phyloP scores from a whole-genome alignment of 1,284 basidiomycete species.

The Fomitopsis palustris region DNA sequence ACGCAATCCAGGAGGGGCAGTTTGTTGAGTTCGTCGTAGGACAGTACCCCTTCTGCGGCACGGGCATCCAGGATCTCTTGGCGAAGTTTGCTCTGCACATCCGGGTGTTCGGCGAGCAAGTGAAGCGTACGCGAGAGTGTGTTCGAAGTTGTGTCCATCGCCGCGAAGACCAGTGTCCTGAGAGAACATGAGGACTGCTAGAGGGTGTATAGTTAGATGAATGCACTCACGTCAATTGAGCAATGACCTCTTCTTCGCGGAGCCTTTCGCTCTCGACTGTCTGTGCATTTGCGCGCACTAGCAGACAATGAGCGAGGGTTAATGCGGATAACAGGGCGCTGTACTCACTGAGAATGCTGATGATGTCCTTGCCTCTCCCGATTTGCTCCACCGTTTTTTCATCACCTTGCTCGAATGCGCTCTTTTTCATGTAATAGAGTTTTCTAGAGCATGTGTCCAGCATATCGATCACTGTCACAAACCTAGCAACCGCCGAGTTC shows the following conservation, averaged over 20 bases:
- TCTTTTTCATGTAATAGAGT: conserved; percentile 19
- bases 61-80: conserved; percentile 16
- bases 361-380: conserved; percentile 26
- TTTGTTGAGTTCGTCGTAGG: conserved; percentile 18
- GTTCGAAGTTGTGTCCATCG: conserved; percentile 21
- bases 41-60: conserved; percentile 12
- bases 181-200: not conserved
- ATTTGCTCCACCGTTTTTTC: conserved; percentile 20
- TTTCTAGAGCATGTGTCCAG: conserved; percentile 9
- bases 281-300: conserved; percentile 27
- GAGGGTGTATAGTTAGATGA: too few species aligned
- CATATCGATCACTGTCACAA: not conserved
- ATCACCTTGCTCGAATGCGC: conserved; percentile 20
- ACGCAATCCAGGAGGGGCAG: conserved; percentile 21
- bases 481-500: not conserved
- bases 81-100: conserved; percentile 18
- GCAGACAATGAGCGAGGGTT: too few species aligned
- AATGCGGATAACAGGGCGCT: too few species aligned
- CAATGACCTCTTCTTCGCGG: conserved; percentile 28
- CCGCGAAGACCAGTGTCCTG: conserved; percentile 17
- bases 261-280: conserved; percentile 26
- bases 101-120: conserved; percentile 15
- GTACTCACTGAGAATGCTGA: conserved; percentile 4
- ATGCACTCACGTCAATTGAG: conserved; percentile 29
- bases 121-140: conserved; percentile 16